Conservation (phyloP, 495 filamentous ascomycete species). For the Acidiella bohemica region DNA sequence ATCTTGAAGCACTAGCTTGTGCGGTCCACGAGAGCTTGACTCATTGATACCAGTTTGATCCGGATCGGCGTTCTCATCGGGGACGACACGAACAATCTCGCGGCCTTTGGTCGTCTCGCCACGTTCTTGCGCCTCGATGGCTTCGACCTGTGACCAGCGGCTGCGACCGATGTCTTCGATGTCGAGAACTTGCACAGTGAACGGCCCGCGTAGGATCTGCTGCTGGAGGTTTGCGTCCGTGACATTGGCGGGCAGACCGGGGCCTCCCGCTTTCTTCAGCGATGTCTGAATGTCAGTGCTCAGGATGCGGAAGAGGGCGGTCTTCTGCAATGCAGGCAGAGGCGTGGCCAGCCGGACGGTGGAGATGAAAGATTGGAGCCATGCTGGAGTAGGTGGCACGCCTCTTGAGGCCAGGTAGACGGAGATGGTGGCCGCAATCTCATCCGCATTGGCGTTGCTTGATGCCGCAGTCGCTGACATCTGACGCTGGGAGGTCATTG, state of each 20-base stretch:
- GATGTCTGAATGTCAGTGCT: slow-evolving; percentile 59
- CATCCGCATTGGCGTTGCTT: slow-evolving; percentile 1
- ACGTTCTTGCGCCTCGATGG: slow-evolving; percentile 65
- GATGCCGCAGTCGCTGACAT: slow-evolving; percentile 3
- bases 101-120: slow-evolving; percentile 72
- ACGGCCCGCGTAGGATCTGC: slow-evolving; percentile 39
- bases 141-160: slow-evolving; percentile 74
- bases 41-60: background rate
- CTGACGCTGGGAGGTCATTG: background rate
- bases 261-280: slow-evolving; percentile 28
- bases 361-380: slow-evolving; percentile 29
- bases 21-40: slow-evolving; percentile 40
- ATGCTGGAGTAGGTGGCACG: slow-evolving; percentile 25
- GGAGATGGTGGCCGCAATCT: slow-evolving; percentile 26
- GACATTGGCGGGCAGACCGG: slow-evolving; percentile 45
- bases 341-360: slow-evolving; percentile 41
- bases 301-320: slow-evolving; percentile 68
- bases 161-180: slow-evolving; percentile 68
- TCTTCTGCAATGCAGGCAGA: slow-evolving; percentile 57
- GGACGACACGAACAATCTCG: slow-evolving; percentile 63
- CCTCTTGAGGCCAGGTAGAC: slow-evolving; percentile 23
- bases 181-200: slow-evolving; percentile 70
- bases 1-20: slow-evolving; percentile 76
- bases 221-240: slow-evolving; percentile 40
- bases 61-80: slow-evolving; percentile 35